Conservation (phyloP, 306 rosid species). For the Citrullus mucosospermus region DNA sequence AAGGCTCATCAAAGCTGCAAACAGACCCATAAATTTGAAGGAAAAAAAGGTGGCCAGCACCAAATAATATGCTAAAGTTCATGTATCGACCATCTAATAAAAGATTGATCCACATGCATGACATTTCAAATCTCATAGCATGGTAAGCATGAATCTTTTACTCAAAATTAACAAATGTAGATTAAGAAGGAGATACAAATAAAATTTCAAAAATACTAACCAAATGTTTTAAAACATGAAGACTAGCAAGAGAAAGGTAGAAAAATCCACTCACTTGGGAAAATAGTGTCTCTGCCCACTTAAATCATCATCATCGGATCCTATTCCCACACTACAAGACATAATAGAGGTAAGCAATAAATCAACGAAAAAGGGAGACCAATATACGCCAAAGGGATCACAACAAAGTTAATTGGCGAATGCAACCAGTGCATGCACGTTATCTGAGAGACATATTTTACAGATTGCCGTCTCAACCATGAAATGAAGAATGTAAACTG, state of each 20-base stretch:
- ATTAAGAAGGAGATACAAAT: neutral
- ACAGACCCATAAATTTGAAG: slow-evolving; percentile 10
- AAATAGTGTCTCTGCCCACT: slow-evolving; percentile 41
- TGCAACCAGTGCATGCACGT: neutral
- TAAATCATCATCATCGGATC: slow-evolving; percentile 29
- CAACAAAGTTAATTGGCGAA: neutral
- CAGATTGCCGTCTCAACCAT: neutral
- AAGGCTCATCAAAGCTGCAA: slow-evolving; percentile 68
- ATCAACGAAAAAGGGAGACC: neutral
- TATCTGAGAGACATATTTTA: neutral
- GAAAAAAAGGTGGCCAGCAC: neutral
- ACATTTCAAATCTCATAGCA: neutral
- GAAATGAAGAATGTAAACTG: neutral
- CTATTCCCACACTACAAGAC: slow-evolving; percentile 25
- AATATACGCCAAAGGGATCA: neutral
- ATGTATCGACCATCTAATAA: neutral
- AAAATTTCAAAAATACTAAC: neutral
- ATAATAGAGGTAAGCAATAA: neutral
- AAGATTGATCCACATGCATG: neutral
- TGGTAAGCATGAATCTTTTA: neutral
- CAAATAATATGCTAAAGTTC: neutral
- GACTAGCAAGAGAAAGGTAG: slow-evolving; percentile 1
- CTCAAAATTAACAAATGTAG: neutral
- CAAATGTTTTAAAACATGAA: neutral
- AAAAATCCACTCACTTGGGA: slow-evolving; percentile 54